These are phyloP conservation scores for Prunus dulcis DNA, from an alignment of 306 rosid species.

Conservation along the genomic window DNA sequence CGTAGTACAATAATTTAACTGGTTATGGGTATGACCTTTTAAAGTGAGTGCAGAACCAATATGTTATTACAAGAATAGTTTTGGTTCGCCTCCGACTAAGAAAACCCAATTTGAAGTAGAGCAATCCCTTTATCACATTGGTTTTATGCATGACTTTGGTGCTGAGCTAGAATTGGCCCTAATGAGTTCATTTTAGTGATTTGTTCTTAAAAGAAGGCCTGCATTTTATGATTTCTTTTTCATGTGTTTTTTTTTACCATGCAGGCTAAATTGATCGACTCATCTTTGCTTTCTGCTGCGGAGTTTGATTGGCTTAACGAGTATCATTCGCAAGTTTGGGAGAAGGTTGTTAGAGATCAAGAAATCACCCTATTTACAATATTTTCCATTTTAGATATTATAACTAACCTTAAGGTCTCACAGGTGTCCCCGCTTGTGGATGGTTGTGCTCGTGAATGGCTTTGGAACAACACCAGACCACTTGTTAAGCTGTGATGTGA, in stretches of 20 bases:
- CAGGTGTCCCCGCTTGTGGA: conserved; percentile 87
- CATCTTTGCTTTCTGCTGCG: conserved; percentile 63
- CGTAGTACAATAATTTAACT: background rate
- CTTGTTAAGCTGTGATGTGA: conserved; percentile 34
- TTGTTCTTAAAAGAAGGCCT: background rate
- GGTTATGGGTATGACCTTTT: background rate
- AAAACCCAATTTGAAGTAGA: background rate
- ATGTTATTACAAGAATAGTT: background rate
- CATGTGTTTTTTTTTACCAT: conserved; percentile 24
- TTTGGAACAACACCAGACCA: conserved; percentile 79
- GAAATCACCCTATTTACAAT: background rate
- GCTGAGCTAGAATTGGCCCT: background rate
- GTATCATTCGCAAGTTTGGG: conserved; percentile 89
- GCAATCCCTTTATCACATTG: background rate
- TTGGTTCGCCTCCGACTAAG: background rate
- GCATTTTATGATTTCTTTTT: background rate
- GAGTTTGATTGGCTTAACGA: conserved; percentile 80
- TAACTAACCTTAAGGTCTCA: conserved; percentile 19
- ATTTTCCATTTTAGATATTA: background rate
- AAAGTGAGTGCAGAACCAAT: background rate
- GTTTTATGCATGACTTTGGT: background rate
- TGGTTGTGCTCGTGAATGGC: conserved; percentile 78
- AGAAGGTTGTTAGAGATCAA: conserved; percentile 52
- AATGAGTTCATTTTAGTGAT: background rate
- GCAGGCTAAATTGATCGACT: conserved; percentile 81